phyloP scores from a whole-genome alignment of 2,329 filamentous ascomycete species.

The Penicillium sp. region DNA sequence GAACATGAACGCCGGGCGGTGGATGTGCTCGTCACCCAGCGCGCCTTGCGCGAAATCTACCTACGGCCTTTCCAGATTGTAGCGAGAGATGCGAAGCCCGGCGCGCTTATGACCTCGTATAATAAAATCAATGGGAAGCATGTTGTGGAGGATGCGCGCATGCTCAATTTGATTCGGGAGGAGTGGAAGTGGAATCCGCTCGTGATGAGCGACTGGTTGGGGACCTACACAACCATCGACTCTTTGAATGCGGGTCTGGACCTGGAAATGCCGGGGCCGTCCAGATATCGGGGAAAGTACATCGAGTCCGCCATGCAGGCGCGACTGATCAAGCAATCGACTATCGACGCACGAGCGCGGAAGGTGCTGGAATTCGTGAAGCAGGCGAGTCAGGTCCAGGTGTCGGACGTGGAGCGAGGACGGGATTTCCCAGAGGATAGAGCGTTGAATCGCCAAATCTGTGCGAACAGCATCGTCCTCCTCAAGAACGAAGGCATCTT shows the following conservation, averaged over 20 bases:
- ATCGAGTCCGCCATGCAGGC: constrained; percentile 44
- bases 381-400: constrained; percentile 54
- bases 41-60: constrained; percentile 64
- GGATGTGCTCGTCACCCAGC: constrained; percentile 46
- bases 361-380: constrained; percentile 60
- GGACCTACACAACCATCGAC: constrained; percentile 44
- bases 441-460: constrained; percentile 57
- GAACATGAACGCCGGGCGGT: constrained; percentile 46
- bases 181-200: constrained; percentile 49
- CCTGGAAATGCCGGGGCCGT: constrained; percentile 48
- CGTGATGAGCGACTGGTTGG: constrained; percentile 50
- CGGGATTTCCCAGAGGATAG: constrained; percentile 61
- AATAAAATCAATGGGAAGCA: constrained; percentile 57
- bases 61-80: constrained; percentile 65
- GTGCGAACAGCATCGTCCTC: constrained; percentile 64
- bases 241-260: constrained; percentile 46
- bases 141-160: constrained; percentile 40
- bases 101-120: constrained; percentile 61
- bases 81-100: constrained; percentile 55
- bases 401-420: constrained; percentile 50
- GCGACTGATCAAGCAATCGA: constrained; percentile 53
- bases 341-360: constrained; percentile 57
- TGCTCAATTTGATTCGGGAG: constrained; percentile 45
- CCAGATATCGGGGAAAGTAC: constrained; percentile 38
- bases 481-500: constrained; percentile 64